Base-by-base conservation (phyloP, 2,329 filamentous ascomycete genomes). In the Paracorniculantispora psalliotae region DNA sequence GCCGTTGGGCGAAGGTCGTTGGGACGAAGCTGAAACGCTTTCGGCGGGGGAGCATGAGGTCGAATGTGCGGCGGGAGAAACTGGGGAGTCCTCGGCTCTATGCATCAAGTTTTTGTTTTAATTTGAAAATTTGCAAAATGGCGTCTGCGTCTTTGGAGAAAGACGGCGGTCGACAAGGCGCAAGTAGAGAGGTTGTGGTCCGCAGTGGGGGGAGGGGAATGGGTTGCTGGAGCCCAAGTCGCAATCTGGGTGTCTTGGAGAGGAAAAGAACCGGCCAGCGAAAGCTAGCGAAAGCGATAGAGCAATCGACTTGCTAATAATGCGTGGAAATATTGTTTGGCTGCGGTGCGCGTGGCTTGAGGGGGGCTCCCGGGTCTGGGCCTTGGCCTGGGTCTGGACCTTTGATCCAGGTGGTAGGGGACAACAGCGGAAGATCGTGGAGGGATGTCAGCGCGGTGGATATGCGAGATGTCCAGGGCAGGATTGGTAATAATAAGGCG, bases 381-480 rank as follows among this genome's bases (percentile, higher is more conserved):
- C 33, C 33, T 57, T 23, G 53, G 53, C 46, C 54, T 57, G 25
- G 55, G 55, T 26, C 55, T 58, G 44, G 54, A 49, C 43, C 54
- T 43, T 23, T 43, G 25, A 26, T 43, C 6, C 54, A 49, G 33
- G 10, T 28, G 35, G 35, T 19, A 58, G 43, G 54, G 30, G 25
- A 57, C 21, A 47, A 17, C 33, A 15, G 33, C 33, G 33, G 44
- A 30, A 49, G 54, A 57, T 57, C 54, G 53, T 37, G 44, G 53
- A 47, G 30, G 19, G 30, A 48, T 25, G 43, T 37, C 30, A 57
- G 30, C 43, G 44, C 26, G 43, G 44, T 57, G 54, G 54, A 39
- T 30, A 28, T 41, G 7, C 44, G 17, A 56, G 43, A 47, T 21
- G 19, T 37, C 15, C 41, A 48, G 33, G 37, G 51, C 33, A 23